Evolutionary conservation across 768 basidiomycete genomes (phyloP).

Genomic region (Collybia mongolica): DNA sequence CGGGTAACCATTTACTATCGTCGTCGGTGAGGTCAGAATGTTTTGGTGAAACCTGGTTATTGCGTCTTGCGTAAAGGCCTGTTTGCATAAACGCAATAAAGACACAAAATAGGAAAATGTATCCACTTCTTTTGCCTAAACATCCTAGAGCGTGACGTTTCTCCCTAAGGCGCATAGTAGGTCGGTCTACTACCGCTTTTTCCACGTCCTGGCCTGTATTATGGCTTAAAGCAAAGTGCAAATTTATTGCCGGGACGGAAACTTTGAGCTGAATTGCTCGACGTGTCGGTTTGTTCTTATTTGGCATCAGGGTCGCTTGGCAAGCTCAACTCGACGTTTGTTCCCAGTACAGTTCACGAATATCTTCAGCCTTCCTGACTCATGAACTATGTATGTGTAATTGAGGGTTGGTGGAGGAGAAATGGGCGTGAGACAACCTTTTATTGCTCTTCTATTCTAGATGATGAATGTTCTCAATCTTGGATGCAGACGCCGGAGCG

Average conservation of each 20-base stretch:
- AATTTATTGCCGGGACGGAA: background rate
- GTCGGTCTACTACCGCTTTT: background rate
- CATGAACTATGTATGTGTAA: no score
- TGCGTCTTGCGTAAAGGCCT: slow-evolving; percentile 41
- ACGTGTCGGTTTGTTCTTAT: slow-evolving; percentile 4
- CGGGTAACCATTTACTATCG: slow-evolving; percentile 18
- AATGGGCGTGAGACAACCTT: no score
- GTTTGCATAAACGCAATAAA: slow-evolving; percentile 49
- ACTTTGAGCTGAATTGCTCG: background rate
- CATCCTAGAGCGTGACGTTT: background rate
- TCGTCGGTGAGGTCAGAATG: slow-evolving; percentile 12
- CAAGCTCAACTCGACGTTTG: background rate
- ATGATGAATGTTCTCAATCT: no score
- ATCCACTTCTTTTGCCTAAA: slow-evolving; percentile 25
- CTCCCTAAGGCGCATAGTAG: slow-evolving; percentile 11
- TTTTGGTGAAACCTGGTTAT: slow-evolving; percentile 16
- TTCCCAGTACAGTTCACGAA: no score
- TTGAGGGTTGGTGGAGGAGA: no score
- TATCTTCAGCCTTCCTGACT: no score
- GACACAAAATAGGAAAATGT: slow-evolving; percentile 39
- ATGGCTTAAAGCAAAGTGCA: background rate
- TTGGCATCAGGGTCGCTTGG: slow-evolving; percentile 1
- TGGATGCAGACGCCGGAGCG: no score
- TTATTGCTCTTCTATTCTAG: no score
- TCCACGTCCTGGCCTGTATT: background rate